phyloP scores from a whole-genome alignment of 23 red algal species.

The Gracilaria domingensis region DNA sequence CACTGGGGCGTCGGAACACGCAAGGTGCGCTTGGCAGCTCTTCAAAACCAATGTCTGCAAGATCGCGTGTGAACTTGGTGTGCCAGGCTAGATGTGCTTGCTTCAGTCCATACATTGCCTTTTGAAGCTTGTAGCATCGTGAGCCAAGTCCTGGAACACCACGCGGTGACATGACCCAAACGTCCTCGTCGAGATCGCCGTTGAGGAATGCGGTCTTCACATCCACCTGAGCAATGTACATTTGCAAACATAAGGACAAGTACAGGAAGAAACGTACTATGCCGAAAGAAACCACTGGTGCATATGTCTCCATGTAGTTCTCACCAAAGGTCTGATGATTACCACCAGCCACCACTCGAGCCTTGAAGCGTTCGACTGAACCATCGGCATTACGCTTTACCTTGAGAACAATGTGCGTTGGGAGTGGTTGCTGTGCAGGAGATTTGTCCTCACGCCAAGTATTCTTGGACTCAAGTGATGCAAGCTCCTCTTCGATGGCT shows the following conservation, averaged over 20 bases:
- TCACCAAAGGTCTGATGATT: constrained; percentile 19
- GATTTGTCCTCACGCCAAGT: not conserved
- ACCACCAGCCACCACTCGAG: not conserved
- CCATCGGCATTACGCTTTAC: constrained; percentile 8
- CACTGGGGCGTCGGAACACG: not conserved
- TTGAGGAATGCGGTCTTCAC: constrained; percentile 38
- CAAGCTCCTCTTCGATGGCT: not conserved
- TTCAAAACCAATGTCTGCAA: not conserved
- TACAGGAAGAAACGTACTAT: constrained; percentile 30
- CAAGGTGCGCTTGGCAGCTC: constrained; percentile 9
- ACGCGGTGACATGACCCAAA: constrained; percentile 29
- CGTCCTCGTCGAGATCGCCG: constrained; percentile 29
- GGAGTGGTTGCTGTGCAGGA: constrained; percentile 16
- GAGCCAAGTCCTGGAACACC: constrained; percentile 30
- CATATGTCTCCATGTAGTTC: constrained; percentile 20
- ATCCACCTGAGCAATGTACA: constrained; percentile 23
- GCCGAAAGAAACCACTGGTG: constrained; percentile 2
- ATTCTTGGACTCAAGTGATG: not conserved
- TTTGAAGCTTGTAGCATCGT: constrained; percentile 28
- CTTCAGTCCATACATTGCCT: constrained; percentile 29
- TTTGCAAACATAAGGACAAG: not conserved
- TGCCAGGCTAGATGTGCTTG: constrained; percentile 37
- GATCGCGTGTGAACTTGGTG: not conserved
- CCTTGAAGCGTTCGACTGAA: not conserved
- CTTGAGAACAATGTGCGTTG: constrained; percentile 17